phyloP scores from a whole-genome alignment of 345 rosid genomes.

The Clausena lansium region DNA sequence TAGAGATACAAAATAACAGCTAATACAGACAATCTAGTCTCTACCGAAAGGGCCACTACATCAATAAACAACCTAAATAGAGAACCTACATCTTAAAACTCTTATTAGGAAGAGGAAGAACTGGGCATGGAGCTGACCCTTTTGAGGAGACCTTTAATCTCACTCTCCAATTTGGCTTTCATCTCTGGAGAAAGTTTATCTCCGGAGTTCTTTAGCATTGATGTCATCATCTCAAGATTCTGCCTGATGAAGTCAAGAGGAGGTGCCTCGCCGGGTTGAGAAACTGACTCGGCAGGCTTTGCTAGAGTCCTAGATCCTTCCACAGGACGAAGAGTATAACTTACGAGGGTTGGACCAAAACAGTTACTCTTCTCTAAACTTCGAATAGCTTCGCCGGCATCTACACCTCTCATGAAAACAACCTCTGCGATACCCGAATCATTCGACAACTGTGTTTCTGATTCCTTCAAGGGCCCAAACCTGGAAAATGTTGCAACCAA shows the following conservation, averaged over 20 bases:
- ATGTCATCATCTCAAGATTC: conserved; percentile 88
- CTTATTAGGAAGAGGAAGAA: conserved; percentile 41
- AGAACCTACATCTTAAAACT: background rate
- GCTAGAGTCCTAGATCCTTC: conserved; percentile 21
- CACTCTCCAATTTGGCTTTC: conserved; percentile 66
- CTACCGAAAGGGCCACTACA: conserved; percentile 3
- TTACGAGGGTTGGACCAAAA: conserved; percentile 46
- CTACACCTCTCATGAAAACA: conserved; percentile 47
- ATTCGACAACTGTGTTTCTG: conserved; percentile 45
- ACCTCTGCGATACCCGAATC: conserved; percentile 51
- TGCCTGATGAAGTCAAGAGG: conserved; percentile 69
- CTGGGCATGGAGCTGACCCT: conserved; percentile 71
- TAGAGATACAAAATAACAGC: conserved; percentile 1
- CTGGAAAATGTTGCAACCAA: conserved; percentile 48
- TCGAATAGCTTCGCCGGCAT: conserved; percentile 58
- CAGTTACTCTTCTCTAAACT: conserved; percentile 61
- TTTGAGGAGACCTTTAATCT: conserved; percentile 65
- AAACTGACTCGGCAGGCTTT: conserved; percentile 29
- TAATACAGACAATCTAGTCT: conserved; percentile 6
- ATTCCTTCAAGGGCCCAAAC: conserved; percentile 68
- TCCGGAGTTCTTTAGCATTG: conserved; percentile 79
- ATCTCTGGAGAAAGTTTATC: conserved; percentile 76
- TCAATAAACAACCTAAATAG: conserved; percentile 9
- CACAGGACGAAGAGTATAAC: conserved; percentile 34
- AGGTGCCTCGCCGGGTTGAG: conserved; percentile 38